Evolutionary conservation across 1,284 basidiomycete species (phyloP).

Genomic region (Puccinia horiana): DNA sequence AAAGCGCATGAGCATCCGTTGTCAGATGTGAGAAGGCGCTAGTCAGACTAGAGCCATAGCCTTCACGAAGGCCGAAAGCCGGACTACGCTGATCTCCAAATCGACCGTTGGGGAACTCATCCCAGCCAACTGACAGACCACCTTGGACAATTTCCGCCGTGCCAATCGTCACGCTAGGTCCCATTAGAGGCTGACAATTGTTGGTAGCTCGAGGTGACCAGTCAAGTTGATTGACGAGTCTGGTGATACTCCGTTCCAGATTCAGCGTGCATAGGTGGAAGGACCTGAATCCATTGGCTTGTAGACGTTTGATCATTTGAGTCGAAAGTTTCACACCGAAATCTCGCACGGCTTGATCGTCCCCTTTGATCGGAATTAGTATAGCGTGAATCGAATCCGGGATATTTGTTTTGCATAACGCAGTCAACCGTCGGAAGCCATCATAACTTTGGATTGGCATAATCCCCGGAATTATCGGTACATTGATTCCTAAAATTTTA

Average conservation of each 20-base stretch:
- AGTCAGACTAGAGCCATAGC: constrained; percentile 53
- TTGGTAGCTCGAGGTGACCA: constrained; percentile 63
- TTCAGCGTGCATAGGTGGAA: constrained; percentile 97
- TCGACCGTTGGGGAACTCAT: constrained; percentile 61
- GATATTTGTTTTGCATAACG: constrained; percentile 79
- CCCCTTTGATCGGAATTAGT: constrained; percentile 70
- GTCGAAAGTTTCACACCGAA: constrained; percentile 68
- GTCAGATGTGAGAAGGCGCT: constrained; percentile 39
- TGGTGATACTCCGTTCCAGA: constrained; percentile 89
- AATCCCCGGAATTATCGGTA: constrained; percentile 90
- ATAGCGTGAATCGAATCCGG: constrained; percentile 71
- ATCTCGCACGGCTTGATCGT: constrained; percentile 86
- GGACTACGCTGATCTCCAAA: constrained; percentile 61
- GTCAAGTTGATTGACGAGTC: constrained; percentile 76
- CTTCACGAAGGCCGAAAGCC: constrained; percentile 59
- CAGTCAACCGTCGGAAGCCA: constrained; percentile 86
- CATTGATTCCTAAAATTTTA: constrained; percentile 69
- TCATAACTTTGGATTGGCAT: constrained; percentile 98
- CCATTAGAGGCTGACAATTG: not conserved
- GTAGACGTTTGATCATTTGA: constrained; percentile 69
- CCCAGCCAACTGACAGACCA: constrained; percentile 51
- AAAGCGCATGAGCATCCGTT: constrained; percentile 64
- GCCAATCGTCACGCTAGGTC: constrained; percentile 7
- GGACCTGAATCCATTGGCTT: constrained; percentile 71
- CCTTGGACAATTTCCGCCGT: constrained; percentile 20